Evolutionary conservation across 257 asterid genomes (phyloP).

Genomic region (Primulina tabacum): DNA sequence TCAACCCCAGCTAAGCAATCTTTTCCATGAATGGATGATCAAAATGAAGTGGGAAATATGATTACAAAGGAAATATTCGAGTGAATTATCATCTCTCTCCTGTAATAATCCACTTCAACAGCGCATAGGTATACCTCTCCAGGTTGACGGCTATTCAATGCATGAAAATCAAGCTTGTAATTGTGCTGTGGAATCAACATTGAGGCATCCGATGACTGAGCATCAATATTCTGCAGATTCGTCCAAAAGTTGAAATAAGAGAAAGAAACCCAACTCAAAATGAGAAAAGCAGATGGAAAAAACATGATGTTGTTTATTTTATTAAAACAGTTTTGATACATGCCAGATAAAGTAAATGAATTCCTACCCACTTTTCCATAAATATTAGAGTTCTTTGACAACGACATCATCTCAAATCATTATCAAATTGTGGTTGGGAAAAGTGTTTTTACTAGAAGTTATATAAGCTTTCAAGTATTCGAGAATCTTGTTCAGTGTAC

Average conservation of each 20-base stretch:
- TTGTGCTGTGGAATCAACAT: constrained; percentile 90
- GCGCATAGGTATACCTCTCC: constrained; percentile 67
- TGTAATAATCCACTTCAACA: neutral
- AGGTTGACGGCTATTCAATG: constrained; percentile 84
- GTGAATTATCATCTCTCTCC: constrained; percentile 14
- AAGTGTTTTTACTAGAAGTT: neutral
- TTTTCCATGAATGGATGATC: neutral
- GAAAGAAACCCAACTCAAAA: neutral
- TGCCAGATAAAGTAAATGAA: neutral
- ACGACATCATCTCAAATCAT: neutral
- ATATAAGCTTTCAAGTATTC: neutral
- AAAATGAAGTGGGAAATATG: constrained; percentile 6
- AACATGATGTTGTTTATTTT: neutral
- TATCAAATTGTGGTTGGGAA: neutral
- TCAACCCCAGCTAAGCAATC: constrained; percentile 12
- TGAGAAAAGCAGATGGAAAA: neutral
- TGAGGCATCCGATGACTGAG: constrained; percentile 73
- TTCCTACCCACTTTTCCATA: neutral
- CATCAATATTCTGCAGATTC: constrained; percentile 58
- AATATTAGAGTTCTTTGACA: neutral
- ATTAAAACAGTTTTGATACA: constrained; percentile 1
- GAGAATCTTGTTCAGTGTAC: neutral
- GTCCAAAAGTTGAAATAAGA: constrained; percentile 26
- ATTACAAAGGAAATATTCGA: constrained; percentile 11
- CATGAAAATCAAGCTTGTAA: constrained; percentile 90